These are phyloP conservation scores for Conoideocrella luteorostrata DNA, from an alignment of 2,329 filamentous ascomycete species.

Conservation along the genomic window DNA sequence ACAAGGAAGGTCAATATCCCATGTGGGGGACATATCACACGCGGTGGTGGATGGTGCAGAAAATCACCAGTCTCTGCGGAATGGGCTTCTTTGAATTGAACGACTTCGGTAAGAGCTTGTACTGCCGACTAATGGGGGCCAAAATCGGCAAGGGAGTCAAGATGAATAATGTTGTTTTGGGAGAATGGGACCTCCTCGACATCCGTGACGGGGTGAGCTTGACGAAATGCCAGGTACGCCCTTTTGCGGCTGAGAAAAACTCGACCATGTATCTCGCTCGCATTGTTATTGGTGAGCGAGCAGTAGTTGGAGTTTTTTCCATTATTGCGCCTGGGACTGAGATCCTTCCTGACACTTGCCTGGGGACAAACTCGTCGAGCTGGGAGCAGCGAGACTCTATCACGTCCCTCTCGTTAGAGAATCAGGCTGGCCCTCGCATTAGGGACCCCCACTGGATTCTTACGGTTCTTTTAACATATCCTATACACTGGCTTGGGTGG, in stretches of 20 bases:
- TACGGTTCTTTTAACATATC: conserved; percentile 33
- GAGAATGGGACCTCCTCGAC: conserved; percentile 51
- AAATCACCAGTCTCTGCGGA: conserved; percentile 42
- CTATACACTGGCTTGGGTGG: conserved; percentile 32
- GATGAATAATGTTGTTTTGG: conserved; percentile 36
- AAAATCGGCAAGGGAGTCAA: conserved; percentile 45
- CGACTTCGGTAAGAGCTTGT: conserved; percentile 33
- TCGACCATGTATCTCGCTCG: conserved; percentile 50
- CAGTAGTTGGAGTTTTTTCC: conserved; percentile 39
- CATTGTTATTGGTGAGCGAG: conserved; percentile 42
- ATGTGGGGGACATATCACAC: conserved; percentile 56
- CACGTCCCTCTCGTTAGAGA: conserved; percentile 24
- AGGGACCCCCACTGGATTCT: conserved; percentile 37
- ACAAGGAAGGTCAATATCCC: conserved; percentile 46
- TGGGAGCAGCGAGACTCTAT: conserved; percentile 43
- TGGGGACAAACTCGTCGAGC: conserved; percentile 51
- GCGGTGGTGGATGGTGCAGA: conserved; percentile 52
- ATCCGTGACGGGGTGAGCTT: conserved; percentile 44
- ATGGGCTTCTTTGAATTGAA: conserved; percentile 37
- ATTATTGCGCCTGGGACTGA: conserved; percentile 44
- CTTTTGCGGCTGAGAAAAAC: conserved; percentile 48
- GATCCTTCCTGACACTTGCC: conserved; percentile 41
- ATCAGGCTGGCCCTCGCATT: conserved; percentile 35
- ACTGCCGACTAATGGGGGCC: conserved; percentile 45
- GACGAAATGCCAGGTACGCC: conserved; percentile 40